These are phyloP conservation scores for Trichoderma erinaceum DNA, from an alignment of 495 filamentous ascomycete species.

Conservation along the genomic window DNA sequence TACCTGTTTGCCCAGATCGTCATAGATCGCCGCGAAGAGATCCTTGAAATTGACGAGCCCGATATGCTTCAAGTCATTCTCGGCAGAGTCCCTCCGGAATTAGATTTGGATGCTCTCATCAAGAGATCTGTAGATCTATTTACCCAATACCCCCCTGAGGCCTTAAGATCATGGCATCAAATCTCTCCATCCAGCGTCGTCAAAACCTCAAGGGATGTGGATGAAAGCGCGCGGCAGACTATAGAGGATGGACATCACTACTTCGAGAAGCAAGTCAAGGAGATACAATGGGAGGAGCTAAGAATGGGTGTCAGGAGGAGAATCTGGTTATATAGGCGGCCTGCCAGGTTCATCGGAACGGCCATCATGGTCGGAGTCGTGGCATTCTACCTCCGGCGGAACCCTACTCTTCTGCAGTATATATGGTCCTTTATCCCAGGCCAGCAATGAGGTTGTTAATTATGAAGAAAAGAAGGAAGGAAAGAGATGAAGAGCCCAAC, in stretches of 20 bases:
- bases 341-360: constrained; percentile 51
- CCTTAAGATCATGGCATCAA: constrained; percentile 60
- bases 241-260: constrained; percentile 54
- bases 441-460: constrained; percentile 8
- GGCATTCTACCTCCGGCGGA: constrained; percentile 36
- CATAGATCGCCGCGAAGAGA: constrained; percentile 67
- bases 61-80: constrained; percentile 90
- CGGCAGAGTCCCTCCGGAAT: constrained; percentile 75
- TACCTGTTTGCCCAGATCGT: constrained; percentile 92
- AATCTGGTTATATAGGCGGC: constrained; percentile 55
- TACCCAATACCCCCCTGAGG: constrained; percentile 63
- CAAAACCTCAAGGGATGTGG: constrained; percentile 62
- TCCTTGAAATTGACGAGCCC: constrained; percentile 83
- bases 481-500: not conserved
- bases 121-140: constrained; percentile 55
- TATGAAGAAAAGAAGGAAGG: not conserved
- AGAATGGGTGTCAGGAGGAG: constrained; percentile 45
- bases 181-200: constrained; percentile 74
- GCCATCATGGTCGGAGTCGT: constrained; percentile 58
- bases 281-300: constrained; percentile 58
- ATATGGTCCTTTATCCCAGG: constrained; percentile 17
- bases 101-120: constrained; percentile 80
- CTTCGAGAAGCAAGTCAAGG: constrained; percentile 62
- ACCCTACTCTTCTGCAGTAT: constrained; percentile 25
- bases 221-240: constrained; percentile 37